A percentile compares a stretch with the other conserved stretches of the same genome.
Evolutionary conservation across 441 rosid species (phyloP).

Genomic region (Syzygium syzygioides): DNA sequence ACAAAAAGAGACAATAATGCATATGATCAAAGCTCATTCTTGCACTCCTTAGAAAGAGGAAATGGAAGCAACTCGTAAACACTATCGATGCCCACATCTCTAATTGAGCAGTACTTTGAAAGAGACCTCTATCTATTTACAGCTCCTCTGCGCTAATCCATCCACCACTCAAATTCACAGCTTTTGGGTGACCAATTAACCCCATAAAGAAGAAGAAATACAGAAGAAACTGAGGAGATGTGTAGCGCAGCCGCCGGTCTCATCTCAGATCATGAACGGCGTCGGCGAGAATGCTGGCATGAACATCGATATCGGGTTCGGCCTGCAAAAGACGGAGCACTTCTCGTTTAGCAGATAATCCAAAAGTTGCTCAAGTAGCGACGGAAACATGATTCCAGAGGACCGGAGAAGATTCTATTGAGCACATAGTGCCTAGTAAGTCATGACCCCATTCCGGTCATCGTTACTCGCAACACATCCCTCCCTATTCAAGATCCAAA

Average conservation of each 20-base stretch:
- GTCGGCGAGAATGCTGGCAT: conserved; percentile 25
- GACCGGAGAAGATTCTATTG: not conserved
- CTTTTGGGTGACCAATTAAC: not conserved
- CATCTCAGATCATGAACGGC: conserved; percentile 24
- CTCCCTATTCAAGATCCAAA: not conserved
- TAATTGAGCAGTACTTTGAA: not conserved
- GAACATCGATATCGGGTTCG: not conserved
- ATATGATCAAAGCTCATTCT: not conserved
- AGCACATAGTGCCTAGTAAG: not conserved
- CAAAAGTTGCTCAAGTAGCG: not conserved
- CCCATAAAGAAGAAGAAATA: not conserved
- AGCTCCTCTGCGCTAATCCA: not conserved
- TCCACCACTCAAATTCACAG: not conserved
- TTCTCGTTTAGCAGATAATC: not conserved
- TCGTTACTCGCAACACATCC: not conserved
- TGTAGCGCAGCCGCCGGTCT: not conserved
- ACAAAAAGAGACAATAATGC: not conserved
- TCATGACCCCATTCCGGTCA: not conserved
- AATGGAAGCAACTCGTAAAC: not conserved
- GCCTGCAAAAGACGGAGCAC: conserved; percentile 9
- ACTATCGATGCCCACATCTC: not conserved
- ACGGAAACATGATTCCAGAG: not conserved
- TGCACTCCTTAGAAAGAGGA: not conserved
- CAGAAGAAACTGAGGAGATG: not conserved
- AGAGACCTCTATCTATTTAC: not conserved